Conservation (phyloP, 768 basidiomycete genomes). For the Galerina sulciceps region DNA sequence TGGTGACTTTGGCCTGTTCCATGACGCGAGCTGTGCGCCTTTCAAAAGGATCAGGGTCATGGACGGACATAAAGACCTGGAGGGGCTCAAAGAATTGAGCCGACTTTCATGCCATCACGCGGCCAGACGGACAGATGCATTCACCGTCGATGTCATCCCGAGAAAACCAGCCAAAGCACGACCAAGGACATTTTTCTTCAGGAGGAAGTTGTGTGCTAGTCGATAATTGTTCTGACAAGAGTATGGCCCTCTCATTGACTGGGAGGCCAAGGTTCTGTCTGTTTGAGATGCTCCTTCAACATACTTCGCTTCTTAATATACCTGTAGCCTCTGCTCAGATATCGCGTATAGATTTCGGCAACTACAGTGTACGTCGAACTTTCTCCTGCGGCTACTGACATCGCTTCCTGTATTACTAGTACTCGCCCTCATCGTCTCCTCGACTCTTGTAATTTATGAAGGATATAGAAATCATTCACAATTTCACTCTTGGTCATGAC, state of each 20-base stretch:
- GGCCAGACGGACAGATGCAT: not conserved
- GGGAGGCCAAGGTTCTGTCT: not conserved
- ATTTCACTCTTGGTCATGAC: too few species aligned
- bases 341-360: too few species aligned
- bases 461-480: too few species aligned
- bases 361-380: too few species aligned
- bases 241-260: too few species aligned
- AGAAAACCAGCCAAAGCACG: conserved; percentile 12
- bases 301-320: not conserved
- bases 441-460: too few species aligned
- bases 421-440: too few species aligned
- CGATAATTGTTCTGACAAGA: conserved; percentile 11
- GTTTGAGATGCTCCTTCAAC: not conserved
- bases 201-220: conserved; percentile 27
- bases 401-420: too few species aligned
- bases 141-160: conserved; percentile 17
- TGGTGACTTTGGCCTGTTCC: not conserved
- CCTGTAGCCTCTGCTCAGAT: too few species aligned
- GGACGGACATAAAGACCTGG: conserved; percentile 23
- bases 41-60: conserved; percentile 16
- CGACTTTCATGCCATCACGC: not conserved
- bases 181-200: conserved; percentile 21
- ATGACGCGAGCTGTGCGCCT: not conserved
- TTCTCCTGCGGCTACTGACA: too few species aligned
- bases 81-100: conserved; percentile 17